Evolutionary conservation across 768 basidiomycete species (phyloP), one percentile per base, ranked within the genome.

Genomic region (Pleurotus giganteus): DNA sequence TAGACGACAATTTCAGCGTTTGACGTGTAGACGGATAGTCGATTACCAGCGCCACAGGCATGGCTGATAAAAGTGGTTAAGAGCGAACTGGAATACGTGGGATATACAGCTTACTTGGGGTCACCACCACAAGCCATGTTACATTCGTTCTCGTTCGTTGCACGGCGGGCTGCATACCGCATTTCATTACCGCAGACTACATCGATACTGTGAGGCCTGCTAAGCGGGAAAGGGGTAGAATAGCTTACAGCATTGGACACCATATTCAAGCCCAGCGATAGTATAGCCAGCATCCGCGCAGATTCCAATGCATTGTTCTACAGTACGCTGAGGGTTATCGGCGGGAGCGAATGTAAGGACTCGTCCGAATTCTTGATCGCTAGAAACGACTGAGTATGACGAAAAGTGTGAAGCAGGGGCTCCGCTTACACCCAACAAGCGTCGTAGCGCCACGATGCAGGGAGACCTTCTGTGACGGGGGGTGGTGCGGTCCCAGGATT

Each of bases 41-140:
- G 71, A 63, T 71, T 59, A 1, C 72, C 76, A 1, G 74, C 77
- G 4, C 80, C 80, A 57, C 79, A 80, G 4, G 52, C 31, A 29
- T 50, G 32, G 31, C 41, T 56, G 26, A 29, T 26, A 56, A 32
- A 31, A 36, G 51, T 57, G 17, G 59, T 28, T 24, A 32, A 50
- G 49, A 9, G 24, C 7, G 28, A 28, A 43, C 28, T 51, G 46
- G 34, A 54, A 4, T 26, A 6, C 8, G 19, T 42, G 32, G 3
- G 49, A 17, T 31, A 56, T n/a, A 57, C 36, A 0, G 64, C 85
- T 60, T 57, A 87, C 88, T 78, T 73, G 12, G 80, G 36, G 55
- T 83, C 84, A 19, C 89, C 92, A 13, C 77, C 77, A 58, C 92
- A 95, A 0, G 74, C 75, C 86, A 86, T 89, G 64, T 78, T 81